These are phyloP conservation scores for Flaveria robusta DNA, from an alignment of 129 eudicot genomes.

Conservation along the genomic window DNA sequence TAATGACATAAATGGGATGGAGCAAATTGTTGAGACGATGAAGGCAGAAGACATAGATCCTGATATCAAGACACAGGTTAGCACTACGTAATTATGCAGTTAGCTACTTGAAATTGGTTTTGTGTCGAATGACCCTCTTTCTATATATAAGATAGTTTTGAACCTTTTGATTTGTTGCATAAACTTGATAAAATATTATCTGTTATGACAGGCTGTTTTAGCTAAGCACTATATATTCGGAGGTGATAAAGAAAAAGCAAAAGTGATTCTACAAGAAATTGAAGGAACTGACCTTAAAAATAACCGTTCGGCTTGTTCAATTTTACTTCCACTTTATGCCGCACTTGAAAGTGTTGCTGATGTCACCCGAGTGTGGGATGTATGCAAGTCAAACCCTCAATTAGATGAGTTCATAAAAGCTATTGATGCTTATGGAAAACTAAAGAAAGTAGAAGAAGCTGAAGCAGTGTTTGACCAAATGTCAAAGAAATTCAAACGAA, in stretches of 20 bases:
- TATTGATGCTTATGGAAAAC: conserved; percentile 74
- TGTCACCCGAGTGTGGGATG: conserved; percentile 67
- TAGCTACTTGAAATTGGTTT: too few relatives aligned
- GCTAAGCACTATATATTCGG: conserved; percentile 55
- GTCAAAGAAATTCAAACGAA: conserved; percentile 34
- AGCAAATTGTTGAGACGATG: conserved; percentile 72
- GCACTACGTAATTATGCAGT: background rate
- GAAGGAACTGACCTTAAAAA: conserved; percentile 49
- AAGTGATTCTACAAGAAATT: conserved; percentile 58
- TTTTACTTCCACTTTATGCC: conserved; percentile 66
- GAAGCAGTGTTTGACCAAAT: conserved; percentile 63
- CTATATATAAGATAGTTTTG: background rate
- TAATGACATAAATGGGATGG: conserved; percentile 74
- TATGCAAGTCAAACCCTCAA: conserved; percentile 50
- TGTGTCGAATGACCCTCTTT: background rate
- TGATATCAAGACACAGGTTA: conserved; percentile 19
- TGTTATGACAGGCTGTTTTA: conserved; percentile 29
- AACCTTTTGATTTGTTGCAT: too few relatives aligned
- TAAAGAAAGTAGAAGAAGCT: conserved; percentile 65
- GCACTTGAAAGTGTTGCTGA: conserved; percentile 56
- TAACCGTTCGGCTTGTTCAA: conserved; percentile 46
- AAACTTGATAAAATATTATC: background rate
- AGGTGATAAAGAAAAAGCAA: conserved; percentile 71
- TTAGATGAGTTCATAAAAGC: conserved; percentile 50
- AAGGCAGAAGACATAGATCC: conserved; percentile 63